phyloP scores from a whole-genome alignment of 2,329 filamentous ascomycete genomes.

The Didymella pomorum region DNA sequence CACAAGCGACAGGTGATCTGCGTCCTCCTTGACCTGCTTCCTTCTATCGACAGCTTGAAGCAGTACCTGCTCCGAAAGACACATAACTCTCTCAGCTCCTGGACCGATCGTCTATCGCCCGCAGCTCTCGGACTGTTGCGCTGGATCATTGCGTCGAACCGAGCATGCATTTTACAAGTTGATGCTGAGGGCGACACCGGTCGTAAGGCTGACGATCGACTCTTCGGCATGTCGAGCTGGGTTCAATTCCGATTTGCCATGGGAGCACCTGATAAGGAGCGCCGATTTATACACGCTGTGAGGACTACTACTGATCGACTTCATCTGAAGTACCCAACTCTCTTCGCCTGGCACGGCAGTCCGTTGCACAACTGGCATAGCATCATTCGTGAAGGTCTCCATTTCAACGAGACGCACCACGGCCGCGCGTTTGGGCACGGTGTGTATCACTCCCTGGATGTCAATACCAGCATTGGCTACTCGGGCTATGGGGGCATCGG shows the following conservation, averaged over 20 bases:
- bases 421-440: slow-evolving; percentile 80
- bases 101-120: slow-evolving; percentile 68
- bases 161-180: slow-evolving; percentile 84
- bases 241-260: slow-evolving; percentile 88
- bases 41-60: slow-evolving; percentile 67
- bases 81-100: slow-evolving; percentile 54
- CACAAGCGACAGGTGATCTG: slow-evolving; percentile 62
- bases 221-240: slow-evolving; percentile 71
- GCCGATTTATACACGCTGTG: slow-evolving; percentile 73
- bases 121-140: slow-evolving; percentile 74
- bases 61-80: slow-evolving; percentile 56
- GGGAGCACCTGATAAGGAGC: slow-evolving; percentile 89
- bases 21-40: slow-evolving; percentile 65
- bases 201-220: slow-evolving; percentile 58
- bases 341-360: slow-evolving; percentile 91
- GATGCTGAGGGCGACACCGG: slow-evolving; percentile 51
- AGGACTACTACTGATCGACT: slow-evolving; percentile 54
- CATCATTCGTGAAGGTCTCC: slow-evolving; percentile 82
- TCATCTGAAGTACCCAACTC: slow-evolving; percentile 65
- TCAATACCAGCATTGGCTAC: slow-evolving; percentile 66
- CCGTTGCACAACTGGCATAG: slow-evolving; percentile 82
- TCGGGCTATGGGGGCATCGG: slow-evolving; percentile 21
- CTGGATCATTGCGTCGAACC: slow-evolving; percentile 91
- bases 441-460: slow-evolving; percentile 76
- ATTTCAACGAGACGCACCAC: slow-evolving; percentile 69